Base-by-base conservation (phyloP, 768 basidiomycete genomes). In the Tricholoma terreum region DNA sequence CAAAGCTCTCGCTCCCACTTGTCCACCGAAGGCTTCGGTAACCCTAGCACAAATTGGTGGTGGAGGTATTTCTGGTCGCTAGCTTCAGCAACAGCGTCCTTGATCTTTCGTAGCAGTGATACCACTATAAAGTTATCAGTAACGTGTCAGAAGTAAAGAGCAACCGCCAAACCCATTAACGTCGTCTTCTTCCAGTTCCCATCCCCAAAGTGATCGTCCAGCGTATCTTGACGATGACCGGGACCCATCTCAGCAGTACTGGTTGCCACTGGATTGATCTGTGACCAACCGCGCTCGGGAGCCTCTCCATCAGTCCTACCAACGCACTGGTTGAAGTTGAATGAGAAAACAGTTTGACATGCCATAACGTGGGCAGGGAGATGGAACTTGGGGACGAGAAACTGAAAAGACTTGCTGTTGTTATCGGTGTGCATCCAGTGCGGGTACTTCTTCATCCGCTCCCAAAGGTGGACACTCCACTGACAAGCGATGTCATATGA, bases 401-500 rank as follows among this genome's bases (percentile, higher is more conserved):
- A 48, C 3, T 36, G 14, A 17, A 40, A 40, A 4, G 21, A 43
- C 21, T 34, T 51, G n/a, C 19, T 12, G 22, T 56, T 45, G 62
- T 48, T 11, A 9, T 33, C 48, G 7, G 31, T 21, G 11, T 54
- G 33, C 14, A 24, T 34, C 19, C 21, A 35, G 38, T 51, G 30
- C 1, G 38, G n/a, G 11, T 60, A 31, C 6, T 36, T n/a, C 36
- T 49, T 27, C 53, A 64, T 33, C 17, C 62, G 59, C 10, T 58
- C 27, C 38, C 36, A 50, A 1, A 73, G 58, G n/a, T 70, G 57
- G 0, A 56, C 57, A 21, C 55, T 56, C 70, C 70, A 74, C 33
- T 73, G 70, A 46, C 72, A 73, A 0, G 65, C 70, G 43, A 75
- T 71, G 54, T 75, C 71, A 52, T 75, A 75, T 0, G 70, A 70